phyloP scores from a whole-genome alignment of 768 basidiomycete genomes.

The Suillus americanus region DNA sequence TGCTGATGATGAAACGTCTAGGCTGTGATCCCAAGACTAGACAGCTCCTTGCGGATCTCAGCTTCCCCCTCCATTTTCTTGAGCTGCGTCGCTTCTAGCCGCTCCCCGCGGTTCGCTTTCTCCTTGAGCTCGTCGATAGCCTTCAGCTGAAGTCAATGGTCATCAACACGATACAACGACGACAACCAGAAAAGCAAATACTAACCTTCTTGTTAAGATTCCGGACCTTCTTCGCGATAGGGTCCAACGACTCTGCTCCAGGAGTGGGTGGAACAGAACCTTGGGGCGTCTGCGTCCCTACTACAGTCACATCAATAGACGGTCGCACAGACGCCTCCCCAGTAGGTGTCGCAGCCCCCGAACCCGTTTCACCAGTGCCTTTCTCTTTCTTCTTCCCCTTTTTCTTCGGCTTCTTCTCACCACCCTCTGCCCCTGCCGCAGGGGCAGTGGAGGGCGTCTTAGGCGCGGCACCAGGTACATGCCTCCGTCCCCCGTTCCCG shows the following conservation, averaged over 20 bases:
- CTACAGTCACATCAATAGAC: slow-evolving; percentile 38
- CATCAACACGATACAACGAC: slow-evolving; percentile 10
- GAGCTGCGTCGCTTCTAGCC: slow-evolving; percentile 91
- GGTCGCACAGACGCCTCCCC: slow-evolving; percentile 27
- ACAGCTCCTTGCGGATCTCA: slow-evolving; percentile 81
- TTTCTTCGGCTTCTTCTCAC: slow-evolving; percentile 52
- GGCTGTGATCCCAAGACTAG: slow-evolving; percentile 29
- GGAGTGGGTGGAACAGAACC: slow-evolving; percentile 51
- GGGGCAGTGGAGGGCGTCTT: slow-evolving; percentile 46
- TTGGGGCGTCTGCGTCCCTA: slow-evolving; percentile 16
- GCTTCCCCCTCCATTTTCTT: slow-evolving; percentile 95
- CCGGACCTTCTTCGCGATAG: slow-evolving; percentile 87
- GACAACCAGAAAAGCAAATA: slow-evolving; percentile 9
- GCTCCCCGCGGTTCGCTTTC: slow-evolving; percentile 85
- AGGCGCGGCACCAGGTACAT: slow-evolving; percentile 76
- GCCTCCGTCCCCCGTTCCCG: slow-evolving; percentile 41
- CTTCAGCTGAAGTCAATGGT: slow-evolving; percentile 64
- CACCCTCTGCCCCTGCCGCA: slow-evolving; percentile 27
- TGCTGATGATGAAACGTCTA: slow-evolving; percentile 9
- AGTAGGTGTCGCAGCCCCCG: slow-evolving; percentile 29
- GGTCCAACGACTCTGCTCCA: slow-evolving; percentile 65
- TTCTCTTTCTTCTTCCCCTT: slow-evolving; percentile 45
- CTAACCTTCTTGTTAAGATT: slow-evolving; percentile 94
- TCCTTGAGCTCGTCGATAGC: slow-evolving; percentile 99
- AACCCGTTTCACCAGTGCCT: slow-evolving; percentile 22